A percentile compares a stretch with the other conserved stretches of the same genome.
Evolutionary conservation across 2,329 filamentous ascomycete genomes (phyloP).

Genomic region (Ascocoryne sarcoides): DNA sequence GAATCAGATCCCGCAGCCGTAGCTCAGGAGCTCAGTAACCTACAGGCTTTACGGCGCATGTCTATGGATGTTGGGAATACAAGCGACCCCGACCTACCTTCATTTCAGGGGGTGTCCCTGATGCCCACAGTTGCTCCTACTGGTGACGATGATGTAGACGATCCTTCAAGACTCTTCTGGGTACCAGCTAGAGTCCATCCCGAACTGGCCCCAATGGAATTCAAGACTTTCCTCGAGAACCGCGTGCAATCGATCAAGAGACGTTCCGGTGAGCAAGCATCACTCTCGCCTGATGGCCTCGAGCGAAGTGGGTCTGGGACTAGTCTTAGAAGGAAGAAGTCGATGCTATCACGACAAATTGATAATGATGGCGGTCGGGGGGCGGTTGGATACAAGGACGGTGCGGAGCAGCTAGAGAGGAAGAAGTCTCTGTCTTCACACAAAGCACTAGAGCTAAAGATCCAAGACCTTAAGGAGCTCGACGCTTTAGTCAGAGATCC

Average conservation of each 20-base stretch:
- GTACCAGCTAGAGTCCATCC: slow-evolving; percentile 91
- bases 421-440: slow-evolving; percentile 52
- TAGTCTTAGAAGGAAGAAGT: slow-evolving; percentile 77
- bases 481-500: slow-evolving; percentile 80
- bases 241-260: slow-evolving; percentile 83
- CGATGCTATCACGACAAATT: slow-evolving; percentile 89
- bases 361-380: slow-evolving; percentile 56
- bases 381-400: slow-evolving; percentile 66
- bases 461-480: slow-evolving; percentile 52
- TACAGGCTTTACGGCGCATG: slow-evolving; percentile 67
- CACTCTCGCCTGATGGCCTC: slow-evolving; percentile 45
- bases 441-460: slow-evolving; percentile 50
- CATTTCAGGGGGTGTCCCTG: slow-evolving; percentile 54
- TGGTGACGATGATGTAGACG: slow-evolving; percentile 72
- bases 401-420: slow-evolving; percentile 68
- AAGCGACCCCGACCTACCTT: slow-evolving; percentile 66
- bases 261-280: slow-evolving; percentile 66
- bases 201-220: slow-evolving; percentile 89
- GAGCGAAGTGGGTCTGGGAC: slow-evolving; percentile 46
- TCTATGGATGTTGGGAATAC: slow-evolving; percentile 63
- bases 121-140: slow-evolving; percentile 65
- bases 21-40: slow-evolving; percentile 63
- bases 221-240: slow-evolving; percentile 93
- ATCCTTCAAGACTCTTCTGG: slow-evolving; percentile 86
- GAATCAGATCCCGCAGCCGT: slow-evolving; percentile 64